A percentile compares a stretch with the other conserved stretches of the same genome.
phyloP scores from a whole-genome alignment of 2,329 filamentous ascomycete species.

The Pezicula neosporulosa region DNA sequence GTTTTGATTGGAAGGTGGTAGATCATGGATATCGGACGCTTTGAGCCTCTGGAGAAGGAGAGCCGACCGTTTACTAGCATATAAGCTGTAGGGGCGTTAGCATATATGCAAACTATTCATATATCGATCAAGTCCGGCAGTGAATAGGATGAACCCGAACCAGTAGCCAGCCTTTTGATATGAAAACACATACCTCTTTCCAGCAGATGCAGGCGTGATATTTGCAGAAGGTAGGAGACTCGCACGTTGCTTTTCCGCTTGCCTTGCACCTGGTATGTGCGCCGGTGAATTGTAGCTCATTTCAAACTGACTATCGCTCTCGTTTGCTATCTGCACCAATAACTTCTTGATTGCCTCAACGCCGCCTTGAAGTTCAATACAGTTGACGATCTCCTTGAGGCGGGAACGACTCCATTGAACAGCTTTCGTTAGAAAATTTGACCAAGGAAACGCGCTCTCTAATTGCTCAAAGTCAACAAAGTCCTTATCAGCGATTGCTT shows the following conservation, averaged over 20 bases:
- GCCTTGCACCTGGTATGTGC: constrained; percentile 1
- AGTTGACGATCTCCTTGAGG: constrained; percentile 38
- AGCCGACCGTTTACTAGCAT: no score
- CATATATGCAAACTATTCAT: no score
- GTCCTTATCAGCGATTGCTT: constrained; percentile 21
- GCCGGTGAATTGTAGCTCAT: constrained; percentile 9
- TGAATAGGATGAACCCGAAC: background rate
- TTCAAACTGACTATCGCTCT: constrained; percentile 22
- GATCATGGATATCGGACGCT: background rate
- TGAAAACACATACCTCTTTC: constrained; percentile 9
- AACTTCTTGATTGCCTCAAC: constrained; percentile 25
- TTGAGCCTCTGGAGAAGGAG: no score
- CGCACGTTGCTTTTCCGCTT: background rate
- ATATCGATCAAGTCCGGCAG: background rate
- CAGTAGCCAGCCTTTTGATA: background rate
- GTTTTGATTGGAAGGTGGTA: constrained; percentile 2
- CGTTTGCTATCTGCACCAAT: constrained; percentile 30
- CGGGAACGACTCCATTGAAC: constrained; percentile 43
- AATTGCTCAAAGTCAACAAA: constrained; percentile 40
- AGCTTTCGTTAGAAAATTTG: constrained; percentile 38
- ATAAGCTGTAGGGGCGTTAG: no score
- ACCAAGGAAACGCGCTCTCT: constrained; percentile 44
- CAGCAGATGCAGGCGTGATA: constrained; percentile 9
- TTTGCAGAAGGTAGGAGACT: constrained; percentile 12
- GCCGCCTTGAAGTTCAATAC: constrained; percentile 40